phyloP scores from a whole-genome alignment of 202 grass and related monocot genomes.

The Panicum hallii region DNA sequence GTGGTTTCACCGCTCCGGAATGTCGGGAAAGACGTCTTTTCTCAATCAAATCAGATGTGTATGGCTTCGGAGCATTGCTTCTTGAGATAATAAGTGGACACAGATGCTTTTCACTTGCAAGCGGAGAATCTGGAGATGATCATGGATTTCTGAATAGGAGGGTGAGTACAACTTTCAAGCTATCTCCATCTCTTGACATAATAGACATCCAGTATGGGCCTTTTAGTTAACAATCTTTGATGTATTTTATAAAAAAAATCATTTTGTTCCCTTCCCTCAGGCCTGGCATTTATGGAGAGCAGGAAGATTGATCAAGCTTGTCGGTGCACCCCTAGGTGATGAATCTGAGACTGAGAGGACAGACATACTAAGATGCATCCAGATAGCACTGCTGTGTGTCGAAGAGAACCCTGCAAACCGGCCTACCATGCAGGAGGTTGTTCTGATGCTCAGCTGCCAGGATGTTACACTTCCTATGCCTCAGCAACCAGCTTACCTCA shows the following conservation, averaged over 20 bases:
- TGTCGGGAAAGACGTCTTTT: constrained; percentile 29
- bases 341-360: not conserved
- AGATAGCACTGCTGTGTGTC: constrained; percentile 37
- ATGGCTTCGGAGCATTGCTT: constrained; percentile 46
- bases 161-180: constrained; percentile 14
- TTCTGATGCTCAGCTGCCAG: constrained; percentile 37
- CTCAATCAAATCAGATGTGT: constrained; percentile 42
- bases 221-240: not conserved
- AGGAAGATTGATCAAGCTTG: constrained; percentile 25
- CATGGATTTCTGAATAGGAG: constrained; percentile 42
- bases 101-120: constrained; percentile 29
- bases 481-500: constrained; percentile 38
- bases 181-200: not conserved
- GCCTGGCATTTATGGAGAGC: constrained; percentile 24
- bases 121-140: constrained; percentile 26
- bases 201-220: not conserved
- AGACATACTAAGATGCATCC: constrained; percentile 32
- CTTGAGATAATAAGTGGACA: constrained; percentile 44
- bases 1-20: constrained; percentile 44
- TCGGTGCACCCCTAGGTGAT: not conserved
- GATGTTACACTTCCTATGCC: not conserved
- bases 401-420: constrained; percentile 30
- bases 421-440: constrained; percentile 40
- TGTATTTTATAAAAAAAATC: not conserved
- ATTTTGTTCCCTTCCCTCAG: not conserved